Evolutionary conservation across 768 basidiomycete genomes (phyloP), one percentile per base, ranked within the genome.

Genomic region (Leccinum disarticulatum): DNA sequence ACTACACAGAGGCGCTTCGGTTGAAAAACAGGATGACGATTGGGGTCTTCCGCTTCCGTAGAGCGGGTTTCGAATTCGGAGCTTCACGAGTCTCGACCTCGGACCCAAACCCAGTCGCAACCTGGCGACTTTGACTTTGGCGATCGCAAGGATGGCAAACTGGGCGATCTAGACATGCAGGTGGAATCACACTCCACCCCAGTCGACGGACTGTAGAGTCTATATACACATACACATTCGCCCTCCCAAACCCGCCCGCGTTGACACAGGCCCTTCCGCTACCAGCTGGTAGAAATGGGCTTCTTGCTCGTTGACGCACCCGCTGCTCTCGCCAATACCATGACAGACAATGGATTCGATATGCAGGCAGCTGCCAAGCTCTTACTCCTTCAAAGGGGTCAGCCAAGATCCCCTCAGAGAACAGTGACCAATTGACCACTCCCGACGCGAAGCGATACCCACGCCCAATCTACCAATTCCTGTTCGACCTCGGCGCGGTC

Each of bases 241-340:
- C 57, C 62, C 2, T 65, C 65, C 57, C 56, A 41, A 62, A 60
- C 30, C 55, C 57, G 52, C 19, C 52, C 14, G 36, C 57, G 7
- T 60, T 59, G 22, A 52, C 55, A 38, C 33, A 35, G 28, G 30
- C 1, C 31, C 54, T 22, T 22, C 22, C 43, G 0, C 88, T 87
- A 3, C 96, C 90, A 93, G 70, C 83, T 98, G 33, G 90, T 96
- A 28, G 93, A 95, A 74, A 97, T 97, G 94, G 95, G 95, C 4
- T 98, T 97, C 76, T 84, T 91, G 0, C 79, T 88, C 22, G 73
- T 82, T 19, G 86, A 91, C 68, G 90, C 95, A 3, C 83, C 84
- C 5, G 71, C 80, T 19, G 94, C 95, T 0, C 83, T 98, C 1
- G 81, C 83, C 3, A 79, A 86, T 27, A 93, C 91, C 0, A 77